phyloP scores from a whole-genome alignment of 2,329 filamentous ascomycete genomes.

The Sporothrix inflata region DNA sequence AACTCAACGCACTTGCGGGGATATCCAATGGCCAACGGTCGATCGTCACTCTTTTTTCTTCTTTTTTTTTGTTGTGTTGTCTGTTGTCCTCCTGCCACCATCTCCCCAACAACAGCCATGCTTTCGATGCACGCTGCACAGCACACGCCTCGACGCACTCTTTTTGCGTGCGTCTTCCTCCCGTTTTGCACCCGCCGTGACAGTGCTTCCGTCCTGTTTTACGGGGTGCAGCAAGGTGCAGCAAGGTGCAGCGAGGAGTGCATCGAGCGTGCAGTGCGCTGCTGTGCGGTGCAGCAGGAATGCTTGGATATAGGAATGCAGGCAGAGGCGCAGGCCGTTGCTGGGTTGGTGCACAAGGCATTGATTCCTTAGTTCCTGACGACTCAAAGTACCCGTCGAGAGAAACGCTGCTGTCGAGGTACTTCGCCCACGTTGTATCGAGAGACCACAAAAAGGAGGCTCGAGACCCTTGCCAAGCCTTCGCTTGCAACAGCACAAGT shows the following conservation, averaged over 20 bases:
- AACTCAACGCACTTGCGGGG: not conserved
- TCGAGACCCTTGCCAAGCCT: slow-evolving; percentile 19
- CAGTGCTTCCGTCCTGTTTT: slow-evolving; percentile 9
- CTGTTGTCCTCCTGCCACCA: not conserved
- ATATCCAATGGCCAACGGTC: not conserved
- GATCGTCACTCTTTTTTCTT: not conserved
- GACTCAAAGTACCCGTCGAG: not conserved
- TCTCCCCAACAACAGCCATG: slow-evolving; percentile 20
- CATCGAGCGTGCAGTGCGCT: slow-evolving; percentile 14
- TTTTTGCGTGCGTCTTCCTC: not conserved
- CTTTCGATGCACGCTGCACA: not conserved
- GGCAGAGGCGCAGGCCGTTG: not conserved
- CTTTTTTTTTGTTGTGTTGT: not conserved
- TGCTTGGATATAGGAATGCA: no score
- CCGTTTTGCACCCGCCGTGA: slow-evolving; percentile 4
- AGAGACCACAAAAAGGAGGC: slow-evolving; percentile 7
- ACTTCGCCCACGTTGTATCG: slow-evolving; percentile 6
- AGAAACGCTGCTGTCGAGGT: not conserved
- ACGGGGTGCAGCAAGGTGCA: not conserved
- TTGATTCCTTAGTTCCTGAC: not conserved
- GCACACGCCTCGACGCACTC: not conserved
- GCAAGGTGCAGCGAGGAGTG: not conserved
- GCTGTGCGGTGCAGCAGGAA: slow-evolving; percentile 15
- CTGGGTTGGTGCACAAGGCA: not conserved
- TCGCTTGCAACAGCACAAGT: slow-evolving; percentile 12